Percentiles rank a stretch among this genome's conserved stretches.
These are phyloP conservation scores for Xylaria castorea DNA, from an alignment of 495 filamentous ascomycete species.

Conservation along the genomic window DNA sequence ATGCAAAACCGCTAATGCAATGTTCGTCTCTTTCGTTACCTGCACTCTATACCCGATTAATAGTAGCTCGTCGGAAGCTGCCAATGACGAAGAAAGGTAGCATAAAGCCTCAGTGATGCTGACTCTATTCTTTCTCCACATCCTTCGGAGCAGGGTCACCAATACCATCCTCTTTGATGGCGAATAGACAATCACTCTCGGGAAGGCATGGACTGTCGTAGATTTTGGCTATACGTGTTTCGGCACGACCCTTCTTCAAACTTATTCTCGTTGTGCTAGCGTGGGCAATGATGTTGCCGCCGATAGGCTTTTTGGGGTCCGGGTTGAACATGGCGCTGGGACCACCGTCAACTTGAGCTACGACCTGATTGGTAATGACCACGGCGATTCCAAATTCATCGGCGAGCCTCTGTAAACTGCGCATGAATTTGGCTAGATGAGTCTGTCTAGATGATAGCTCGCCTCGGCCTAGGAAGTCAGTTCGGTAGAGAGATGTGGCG, in stretches of 20 bases:
- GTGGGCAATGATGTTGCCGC: constrained; percentile 98
- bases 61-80: not conserved
- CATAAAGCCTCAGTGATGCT: not conserved
- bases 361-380: constrained; percentile 98
- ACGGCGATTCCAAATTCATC: constrained; percentile 99
- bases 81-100: not conserved
- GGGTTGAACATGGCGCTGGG: constrained; percentile 98
- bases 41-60: not conserved
- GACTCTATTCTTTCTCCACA: constrained; percentile 70
- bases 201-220: constrained; percentile 98
- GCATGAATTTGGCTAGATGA: constrained; percentile 97
- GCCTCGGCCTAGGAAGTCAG: constrained; percentile 92
- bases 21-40: constrained; percentile 23
- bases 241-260: constrained; percentile 91
- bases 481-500: constrained; percentile 92
- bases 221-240: constrained; percentile 97
- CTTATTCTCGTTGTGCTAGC: constrained; percentile 90
- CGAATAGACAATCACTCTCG: constrained; percentile 95
- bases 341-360: constrained; percentile 96
- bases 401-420: constrained; percentile 88
- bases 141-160: constrained; percentile 96
- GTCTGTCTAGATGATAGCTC: constrained; percentile 89
- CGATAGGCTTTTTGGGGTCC: constrained; percentile 98
- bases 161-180: constrained; percentile 96
- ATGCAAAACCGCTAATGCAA: constrained; percentile 25